Evolutionary conservation across 208 protist species (phyloP).

Genomic region (Trypanosoma boissoni): DNA sequence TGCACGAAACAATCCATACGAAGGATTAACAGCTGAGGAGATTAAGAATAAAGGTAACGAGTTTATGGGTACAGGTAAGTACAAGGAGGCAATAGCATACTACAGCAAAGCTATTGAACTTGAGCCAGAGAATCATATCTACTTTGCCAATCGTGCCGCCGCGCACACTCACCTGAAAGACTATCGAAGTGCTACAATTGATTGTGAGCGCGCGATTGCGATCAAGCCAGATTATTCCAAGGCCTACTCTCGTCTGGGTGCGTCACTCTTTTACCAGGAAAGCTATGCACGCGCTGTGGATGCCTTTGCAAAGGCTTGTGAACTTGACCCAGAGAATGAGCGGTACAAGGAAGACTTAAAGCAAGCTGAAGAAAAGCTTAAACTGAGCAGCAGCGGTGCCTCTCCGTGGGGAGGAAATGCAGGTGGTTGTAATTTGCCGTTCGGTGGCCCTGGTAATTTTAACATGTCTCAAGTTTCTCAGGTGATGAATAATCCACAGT

Average conservation of each 20-base stretch:
- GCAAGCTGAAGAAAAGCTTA: slow-evolving; percentile 78
- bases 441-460: slow-evolving; percentile 52
- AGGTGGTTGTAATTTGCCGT: slow-evolving; percentile 37
- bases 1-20: slow-evolving; percentile 89
- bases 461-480: slow-evolving; percentile 73
- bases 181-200: slow-evolving; percentile 82
- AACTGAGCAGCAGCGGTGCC: slow-evolving; percentile 29
- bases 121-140: slow-evolving; percentile 83
- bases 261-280: slow-evolving; percentile 88
- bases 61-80: slow-evolving; percentile 87
- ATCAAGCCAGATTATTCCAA: slow-evolving; percentile 89
- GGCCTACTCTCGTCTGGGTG: slow-evolving; percentile 88
- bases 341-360: slow-evolving; percentile 91
- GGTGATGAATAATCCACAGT: slow-evolving; percentile 92
- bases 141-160: slow-evolving; percentile 91
- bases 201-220: slow-evolving; percentile 87
- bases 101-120: slow-evolving; percentile 94
- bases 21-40: slow-evolving; percentile 87
- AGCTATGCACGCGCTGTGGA: slow-evolving; percentile 82
- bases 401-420: slow-evolving; percentile 25
- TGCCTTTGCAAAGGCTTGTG: slow-evolving; percentile 86
- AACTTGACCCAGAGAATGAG: slow-evolving; percentile 90
- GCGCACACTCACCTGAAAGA: slow-evolving; percentile 91
- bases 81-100: slow-evolving; percentile 91
- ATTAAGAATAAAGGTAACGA: slow-evolving; percentile 94